phyloP scores from a whole-genome alignment of 345 rosid genomes.

The Conringia planisiliqua region DNA sequence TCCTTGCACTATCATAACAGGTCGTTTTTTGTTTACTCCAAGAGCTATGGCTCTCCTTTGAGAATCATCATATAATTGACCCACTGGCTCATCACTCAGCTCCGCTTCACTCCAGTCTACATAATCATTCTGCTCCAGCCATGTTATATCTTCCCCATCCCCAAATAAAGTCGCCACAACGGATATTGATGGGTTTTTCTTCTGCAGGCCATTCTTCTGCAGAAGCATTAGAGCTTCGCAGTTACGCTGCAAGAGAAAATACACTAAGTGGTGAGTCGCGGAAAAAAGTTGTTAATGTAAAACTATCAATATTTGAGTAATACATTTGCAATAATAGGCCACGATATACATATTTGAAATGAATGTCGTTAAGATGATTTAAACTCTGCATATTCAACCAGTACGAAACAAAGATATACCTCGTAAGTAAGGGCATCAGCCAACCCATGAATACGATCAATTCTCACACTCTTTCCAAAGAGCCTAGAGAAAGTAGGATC shows the following conservation, averaged over 20 bases:
- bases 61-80: slow-evolving; percentile 55
- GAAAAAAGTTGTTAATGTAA: not conserved
- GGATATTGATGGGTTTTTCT: slow-evolving; percentile 73
- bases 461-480: slow-evolving; percentile 80
- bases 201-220: slow-evolving; percentile 82
- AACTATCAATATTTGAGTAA: slow-evolving; percentile 1
- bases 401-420: slow-evolving; percentile 40
- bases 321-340: not conserved
- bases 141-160: slow-evolving; percentile 65
- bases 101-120: slow-evolving; percentile 61
- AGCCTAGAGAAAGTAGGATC: slow-evolving; percentile 97
- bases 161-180: slow-evolving; percentile 89
- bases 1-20: slow-evolving; percentile 77
- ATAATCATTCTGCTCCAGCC: slow-evolving; percentile 59
- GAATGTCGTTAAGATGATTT: not conserved
- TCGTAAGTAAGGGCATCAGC: slow-evolving; percentile 94
- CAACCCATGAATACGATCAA: slow-evolving; percentile 87
- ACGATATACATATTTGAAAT: not conserved
- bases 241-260: slow-evolving; percentile 64
- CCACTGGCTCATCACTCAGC: slow-evolving; percentile 46
- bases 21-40: slow-evolving; percentile 80
- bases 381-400: not conserved
- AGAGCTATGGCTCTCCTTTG: slow-evolving; percentile 66
- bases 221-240: slow-evolving; percentile 97
- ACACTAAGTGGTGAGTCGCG: slow-evolving; percentile 7